Conservation (phyloP, 768 basidiomycete species). For the Chiua virens region DNA sequence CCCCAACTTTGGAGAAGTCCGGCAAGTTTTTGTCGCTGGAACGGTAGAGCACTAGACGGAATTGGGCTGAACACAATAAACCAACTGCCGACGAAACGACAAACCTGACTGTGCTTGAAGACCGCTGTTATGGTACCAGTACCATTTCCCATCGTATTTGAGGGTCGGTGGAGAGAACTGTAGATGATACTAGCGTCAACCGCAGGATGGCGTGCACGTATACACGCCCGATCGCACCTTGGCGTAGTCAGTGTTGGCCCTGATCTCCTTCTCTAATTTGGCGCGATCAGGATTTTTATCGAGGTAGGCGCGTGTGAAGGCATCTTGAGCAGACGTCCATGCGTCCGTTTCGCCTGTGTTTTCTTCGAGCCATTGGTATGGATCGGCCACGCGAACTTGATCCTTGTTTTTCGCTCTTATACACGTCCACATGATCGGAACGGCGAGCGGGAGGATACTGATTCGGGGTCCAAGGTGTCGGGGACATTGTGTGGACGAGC, state of each 20-base stretch:
- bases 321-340: conserved; percentile 64
- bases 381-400: conserved; percentile 62
- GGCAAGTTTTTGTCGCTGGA: conserved; percentile 56
- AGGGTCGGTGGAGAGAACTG: conserved; percentile 66
- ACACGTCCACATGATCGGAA: conserved; percentile 65
- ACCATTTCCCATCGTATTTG: conserved; percentile 71
- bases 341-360: conserved; percentile 60
- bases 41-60: conserved; percentile 54
- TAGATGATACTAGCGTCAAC: conserved; percentile 1
- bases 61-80: background rate
- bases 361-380: conserved; percentile 75
- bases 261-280: conserved; percentile 59
- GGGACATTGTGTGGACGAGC: conserved; percentile 31
- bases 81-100: background rate
- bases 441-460: conserved; percentile 65
- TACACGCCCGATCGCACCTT: conserved; percentile 33
- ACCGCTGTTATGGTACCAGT: conserved; percentile 80
- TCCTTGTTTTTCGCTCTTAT: conserved; percentile 65
- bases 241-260: conserved; percentile 50
- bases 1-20: conserved; percentile 45
- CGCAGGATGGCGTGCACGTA: background rate
- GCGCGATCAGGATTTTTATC: conserved; percentile 61
- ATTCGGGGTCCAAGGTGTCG: conserved; percentile 54
- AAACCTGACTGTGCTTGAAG: conserved; percentile 62
- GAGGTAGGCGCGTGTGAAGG: conserved; percentile 57